A percentile compares a stretch with the other conserved stretches of the same genome.
Evolutionary conservation across 2,329 filamentous ascomycete genomes (phyloP).

Genomic region (Stachybotrys chartarum): DNA sequence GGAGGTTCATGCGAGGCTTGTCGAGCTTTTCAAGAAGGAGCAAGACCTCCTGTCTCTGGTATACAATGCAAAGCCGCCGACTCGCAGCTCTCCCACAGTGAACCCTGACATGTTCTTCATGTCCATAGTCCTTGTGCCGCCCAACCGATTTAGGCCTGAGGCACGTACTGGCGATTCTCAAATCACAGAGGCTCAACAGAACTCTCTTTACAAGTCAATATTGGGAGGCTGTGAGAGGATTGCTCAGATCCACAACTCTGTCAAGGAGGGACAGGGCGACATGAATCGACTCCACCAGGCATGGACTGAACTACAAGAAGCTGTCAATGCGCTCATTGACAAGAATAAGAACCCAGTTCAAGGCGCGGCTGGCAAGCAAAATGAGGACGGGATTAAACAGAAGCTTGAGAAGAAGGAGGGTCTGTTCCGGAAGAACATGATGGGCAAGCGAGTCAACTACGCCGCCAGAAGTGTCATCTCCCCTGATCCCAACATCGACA

Average conservation of each 20-base stretch:
- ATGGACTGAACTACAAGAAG: constrained; percentile 78
- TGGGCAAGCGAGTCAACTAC: constrained; percentile 99
- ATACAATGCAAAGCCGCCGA: constrained; percentile 66
- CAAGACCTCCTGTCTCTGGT: constrained; percentile 76
- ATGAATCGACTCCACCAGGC: constrained; percentile 74
- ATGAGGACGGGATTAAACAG: constrained; percentile 95
- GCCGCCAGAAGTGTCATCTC: constrained; percentile 97
- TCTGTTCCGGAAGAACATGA: constrained; percentile 98
- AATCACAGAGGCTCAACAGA: constrained; percentile 83
- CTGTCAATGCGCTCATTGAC: constrained; percentile 90
- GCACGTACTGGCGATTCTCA: constrained; percentile 73
- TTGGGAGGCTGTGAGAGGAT: constrained; percentile 68
- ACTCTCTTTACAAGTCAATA: constrained; percentile 79
- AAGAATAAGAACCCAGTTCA: constrained; percentile 77
- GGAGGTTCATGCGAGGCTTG: constrained; percentile 74
- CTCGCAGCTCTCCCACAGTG: constrained; percentile 50
- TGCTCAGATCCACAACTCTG: constrained; percentile 53
- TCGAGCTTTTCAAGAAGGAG: constrained; percentile 79
- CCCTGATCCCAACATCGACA: constrained; percentile 96
- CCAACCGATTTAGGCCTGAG: constrained; percentile 86
- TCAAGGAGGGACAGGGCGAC: constrained; percentile 38
- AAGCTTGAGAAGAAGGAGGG: constrained; percentile 98
- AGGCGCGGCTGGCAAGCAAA: constrained; percentile 67
- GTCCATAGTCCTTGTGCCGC: constrained; percentile 77
- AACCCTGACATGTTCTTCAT: constrained; percentile 92